phyloP scores from a whole-genome alignment of 1,284 basidiomycete species.

The Agaricales sp. region DNA sequence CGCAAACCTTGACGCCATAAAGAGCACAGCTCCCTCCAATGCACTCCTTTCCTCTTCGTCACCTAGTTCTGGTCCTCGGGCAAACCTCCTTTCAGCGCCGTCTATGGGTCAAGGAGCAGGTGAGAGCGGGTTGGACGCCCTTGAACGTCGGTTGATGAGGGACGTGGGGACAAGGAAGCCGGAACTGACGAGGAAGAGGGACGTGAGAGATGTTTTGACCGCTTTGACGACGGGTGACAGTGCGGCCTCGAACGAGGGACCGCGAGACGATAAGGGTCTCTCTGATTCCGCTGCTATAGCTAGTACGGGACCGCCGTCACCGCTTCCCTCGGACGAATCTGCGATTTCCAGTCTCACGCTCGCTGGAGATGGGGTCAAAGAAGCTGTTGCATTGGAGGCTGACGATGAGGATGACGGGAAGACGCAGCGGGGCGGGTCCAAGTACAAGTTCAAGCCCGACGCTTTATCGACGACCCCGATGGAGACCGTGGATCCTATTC shows the following conservation, averaged over 20 bases:
- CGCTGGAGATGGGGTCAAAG: not conserved
- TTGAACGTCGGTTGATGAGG: conserved; percentile 37
- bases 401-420: conserved; percentile 22
- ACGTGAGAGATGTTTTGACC: conserved; percentile 27
- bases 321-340: conserved; percentile 49
- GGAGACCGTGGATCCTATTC: not conserved
- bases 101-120: not conserved
- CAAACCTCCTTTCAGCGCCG: not conserved
- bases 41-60: conserved; percentile 18
- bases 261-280: not conserved
- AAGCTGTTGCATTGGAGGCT: conserved; percentile 10
- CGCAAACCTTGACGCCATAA: conserved; percentile 39
- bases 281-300: not conserved
- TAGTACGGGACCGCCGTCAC: conserved; percentile 19
- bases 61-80: conserved; percentile 1
- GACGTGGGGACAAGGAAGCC: conserved; percentile 44
- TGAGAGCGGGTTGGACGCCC: conserved; percentile 37
- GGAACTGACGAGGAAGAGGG: conserved; percentile 21
- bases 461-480: not conserved
- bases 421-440: conserved; percentile 9
- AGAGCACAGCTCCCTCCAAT: conserved; percentile 17
- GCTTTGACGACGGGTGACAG: conserved; percentile 3
- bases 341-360: conserved; percentile 68
- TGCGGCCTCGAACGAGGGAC: not conserved
- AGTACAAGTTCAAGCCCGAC: not conserved